phyloP scores from a whole-genome alignment of 345 rosid genomes.

The Corchorus capsularis region DNA sequence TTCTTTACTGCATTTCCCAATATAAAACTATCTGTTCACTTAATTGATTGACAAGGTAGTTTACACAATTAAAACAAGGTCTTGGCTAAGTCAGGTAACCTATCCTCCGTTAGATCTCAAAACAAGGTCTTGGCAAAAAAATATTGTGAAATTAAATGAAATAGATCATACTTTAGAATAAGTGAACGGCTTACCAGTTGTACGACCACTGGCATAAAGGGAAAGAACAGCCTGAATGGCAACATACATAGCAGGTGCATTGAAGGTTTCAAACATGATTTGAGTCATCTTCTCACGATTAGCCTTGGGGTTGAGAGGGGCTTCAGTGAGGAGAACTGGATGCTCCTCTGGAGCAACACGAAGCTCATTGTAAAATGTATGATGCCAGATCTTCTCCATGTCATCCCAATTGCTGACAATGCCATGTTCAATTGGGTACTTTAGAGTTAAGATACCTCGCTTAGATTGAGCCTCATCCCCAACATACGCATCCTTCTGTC shows the following conservation, averaged over 20 bases:
- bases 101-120: background rate
- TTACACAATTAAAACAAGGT: background rate
- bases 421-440: slow-evolving; percentile 81
- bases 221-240: slow-evolving; percentile 80
- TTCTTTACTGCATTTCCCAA: background rate
- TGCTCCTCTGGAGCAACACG: slow-evolving; percentile 86
- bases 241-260: slow-evolving; percentile 78
- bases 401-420: slow-evolving; percentile 86
- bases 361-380: slow-evolving; percentile 77
- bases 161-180: background rate
- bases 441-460: slow-evolving; percentile 74
- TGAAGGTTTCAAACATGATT: slow-evolving; percentile 75
- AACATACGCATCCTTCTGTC: slow-evolving; percentile 71
- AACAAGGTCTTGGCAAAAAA: background rate
- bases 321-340: slow-evolving; percentile 79
- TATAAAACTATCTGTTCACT: background rate
- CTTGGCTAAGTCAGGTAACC: background rate
- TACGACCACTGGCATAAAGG: slow-evolving; percentile 60
- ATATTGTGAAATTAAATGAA: background rate
- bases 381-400: slow-evolving; percentile 65
- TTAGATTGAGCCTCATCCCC: slow-evolving; percentile 82
- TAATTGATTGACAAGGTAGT: background rate
- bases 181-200: slow-evolving; percentile 44
- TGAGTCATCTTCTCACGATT: slow-evolving; percentile 85
- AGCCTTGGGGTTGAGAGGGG: slow-evolving; percentile 78